A percentile compares a stretch with the other conserved stretches of the same genome.
These are phyloP conservation scores for Acanthamoeba sp. DNA, from an alignment of 208 protist species.

Conservation along the genomic window DNA sequence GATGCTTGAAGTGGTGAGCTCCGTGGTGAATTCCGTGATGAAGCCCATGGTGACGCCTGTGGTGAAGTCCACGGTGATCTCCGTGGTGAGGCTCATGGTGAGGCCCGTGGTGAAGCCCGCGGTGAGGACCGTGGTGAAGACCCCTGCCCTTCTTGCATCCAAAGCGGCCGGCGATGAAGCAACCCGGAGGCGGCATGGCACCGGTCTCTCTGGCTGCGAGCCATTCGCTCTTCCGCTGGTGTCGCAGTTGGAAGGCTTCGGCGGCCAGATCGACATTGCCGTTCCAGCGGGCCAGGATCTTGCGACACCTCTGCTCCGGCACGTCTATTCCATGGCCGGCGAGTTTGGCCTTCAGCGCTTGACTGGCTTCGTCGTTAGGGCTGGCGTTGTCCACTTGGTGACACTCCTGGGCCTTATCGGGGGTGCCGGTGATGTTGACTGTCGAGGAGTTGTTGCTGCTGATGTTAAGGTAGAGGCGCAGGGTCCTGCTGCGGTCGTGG, in stretches of 20 bases:
- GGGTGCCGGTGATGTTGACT: too few relatives aligned
- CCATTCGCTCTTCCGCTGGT: not conserved
- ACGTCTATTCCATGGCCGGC: not conserved
- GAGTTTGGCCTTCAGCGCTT: not conserved
- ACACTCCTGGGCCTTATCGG: not conserved
- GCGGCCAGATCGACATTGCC: not conserved
- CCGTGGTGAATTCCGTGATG: not conserved
- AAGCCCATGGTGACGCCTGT: not conserved
- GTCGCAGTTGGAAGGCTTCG: not conserved
- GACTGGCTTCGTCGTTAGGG: not conserved
- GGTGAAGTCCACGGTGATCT: too few relatives aligned
- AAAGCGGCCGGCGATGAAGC: not conserved
- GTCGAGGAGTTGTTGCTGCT: too few relatives aligned
- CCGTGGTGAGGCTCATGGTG: too few relatives aligned
- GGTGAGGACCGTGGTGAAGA: too few relatives aligned
- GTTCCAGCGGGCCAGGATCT: not conserved
- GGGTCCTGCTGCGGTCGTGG: not conserved
- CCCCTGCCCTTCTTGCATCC: not conserved
- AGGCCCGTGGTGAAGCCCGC: too few relatives aligned
- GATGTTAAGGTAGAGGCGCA: not conserved
- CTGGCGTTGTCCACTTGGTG: not conserved
- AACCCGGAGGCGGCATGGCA: not conserved
- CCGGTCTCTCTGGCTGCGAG: not conserved
- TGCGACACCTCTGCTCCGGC: not conserved
- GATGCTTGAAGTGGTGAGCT: not conserved